Conservation (phyloP, 2,329 filamentous ascomycete genomes). For the Elsinoe fawcettii region DNA sequence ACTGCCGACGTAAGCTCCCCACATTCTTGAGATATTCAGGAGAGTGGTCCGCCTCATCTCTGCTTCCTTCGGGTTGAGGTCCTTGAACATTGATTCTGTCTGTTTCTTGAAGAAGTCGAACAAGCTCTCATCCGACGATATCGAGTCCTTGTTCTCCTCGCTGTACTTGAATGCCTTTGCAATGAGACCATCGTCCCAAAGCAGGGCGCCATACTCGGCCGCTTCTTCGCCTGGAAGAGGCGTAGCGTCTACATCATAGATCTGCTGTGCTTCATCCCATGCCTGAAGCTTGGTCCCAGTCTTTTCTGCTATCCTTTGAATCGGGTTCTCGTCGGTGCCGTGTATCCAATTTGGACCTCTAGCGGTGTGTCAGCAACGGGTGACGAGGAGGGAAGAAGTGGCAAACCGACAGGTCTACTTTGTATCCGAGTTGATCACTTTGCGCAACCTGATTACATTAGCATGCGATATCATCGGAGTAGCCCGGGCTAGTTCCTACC, state of each 20-base stretch:
- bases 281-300: slow-evolving; percentile 49
- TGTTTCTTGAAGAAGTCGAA: slow-evolving; percentile 50
- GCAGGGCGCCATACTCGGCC: slow-evolving; percentile 38
- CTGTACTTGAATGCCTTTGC: slow-evolving; percentile 60
- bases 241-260: slow-evolving; percentile 51
- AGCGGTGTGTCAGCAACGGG: neutral
- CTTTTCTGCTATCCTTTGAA: slow-evolving; percentile 56
- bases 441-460: slow-evolving; percentile 31
- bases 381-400: neutral
- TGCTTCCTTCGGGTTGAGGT: slow-evolving; percentile 31
- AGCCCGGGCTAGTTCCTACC: slow-evolving; percentile 34
- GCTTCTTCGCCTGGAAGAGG: slow-evolving; percentile 39
- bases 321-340: slow-evolving; percentile 62
- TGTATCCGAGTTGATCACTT: slow-evolving; percentile 36
- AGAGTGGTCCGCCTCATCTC: slow-evolving; percentile 41
- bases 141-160: slow-evolving; percentile 48
- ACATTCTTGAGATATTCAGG: slow-evolving; percentile 53
- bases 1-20: slow-evolving; percentile 65
- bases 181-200: slow-evolving; percentile 57
- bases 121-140: slow-evolving; percentile 46
- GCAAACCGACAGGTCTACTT: slow-evolving; percentile 38
- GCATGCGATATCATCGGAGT: too few species aligned
- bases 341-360: slow-evolving; percentile 78
- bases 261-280: slow-evolving; percentile 47
- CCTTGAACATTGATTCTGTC: slow-evolving; percentile 37